Evolutionary conservation across 345 rosid genomes (phyloP).

Genomic region (Pelargonium nanum): DNA sequence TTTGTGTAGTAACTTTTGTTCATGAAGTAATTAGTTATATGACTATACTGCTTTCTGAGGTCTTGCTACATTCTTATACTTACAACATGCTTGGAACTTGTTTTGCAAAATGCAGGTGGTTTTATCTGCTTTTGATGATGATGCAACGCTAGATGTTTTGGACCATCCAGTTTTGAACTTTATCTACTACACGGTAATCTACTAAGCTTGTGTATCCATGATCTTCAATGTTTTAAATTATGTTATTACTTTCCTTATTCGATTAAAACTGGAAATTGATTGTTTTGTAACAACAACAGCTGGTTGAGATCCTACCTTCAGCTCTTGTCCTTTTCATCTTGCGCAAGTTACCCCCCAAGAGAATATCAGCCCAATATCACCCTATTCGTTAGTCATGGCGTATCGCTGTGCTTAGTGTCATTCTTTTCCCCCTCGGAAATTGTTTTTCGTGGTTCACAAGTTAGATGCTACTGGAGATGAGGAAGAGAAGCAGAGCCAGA

Average conservation of each 20-base stretch:
- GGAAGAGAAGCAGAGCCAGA: constrained; percentile 15
- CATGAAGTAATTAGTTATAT: neutral
- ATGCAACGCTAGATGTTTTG: constrained; percentile 77
- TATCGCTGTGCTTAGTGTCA: constrained; percentile 4
- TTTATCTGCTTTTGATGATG: constrained; percentile 68
- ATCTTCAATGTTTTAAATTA: neutral
- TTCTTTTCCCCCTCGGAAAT: neutral
- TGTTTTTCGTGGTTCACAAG: constrained; percentile 11
- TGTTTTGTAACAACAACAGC: constrained; percentile 30
- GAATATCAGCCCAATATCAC: constrained; percentile 86
- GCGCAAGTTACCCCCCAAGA: constrained; percentile 91
- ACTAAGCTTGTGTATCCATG: neutral
- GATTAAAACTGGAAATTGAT: constrained; percentile 2
- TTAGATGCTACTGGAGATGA: constrained; percentile 4
- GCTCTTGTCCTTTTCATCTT: constrained; percentile 83
- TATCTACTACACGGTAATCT: constrained; percentile 72
- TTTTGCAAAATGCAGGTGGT: constrained; percentile 42
- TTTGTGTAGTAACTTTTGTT: neutral
- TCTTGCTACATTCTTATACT: neutral
- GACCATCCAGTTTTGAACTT: constrained; percentile 87
- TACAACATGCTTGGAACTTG: neutral
- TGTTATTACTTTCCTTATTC: neutral
- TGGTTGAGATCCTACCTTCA: constrained; percentile 92
- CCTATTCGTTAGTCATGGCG: constrained; percentile 46
- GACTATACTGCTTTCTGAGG: neutral